Conservation (phyloP, 768 basidiomycete genomes). For the Mycena galericulata region DNA sequence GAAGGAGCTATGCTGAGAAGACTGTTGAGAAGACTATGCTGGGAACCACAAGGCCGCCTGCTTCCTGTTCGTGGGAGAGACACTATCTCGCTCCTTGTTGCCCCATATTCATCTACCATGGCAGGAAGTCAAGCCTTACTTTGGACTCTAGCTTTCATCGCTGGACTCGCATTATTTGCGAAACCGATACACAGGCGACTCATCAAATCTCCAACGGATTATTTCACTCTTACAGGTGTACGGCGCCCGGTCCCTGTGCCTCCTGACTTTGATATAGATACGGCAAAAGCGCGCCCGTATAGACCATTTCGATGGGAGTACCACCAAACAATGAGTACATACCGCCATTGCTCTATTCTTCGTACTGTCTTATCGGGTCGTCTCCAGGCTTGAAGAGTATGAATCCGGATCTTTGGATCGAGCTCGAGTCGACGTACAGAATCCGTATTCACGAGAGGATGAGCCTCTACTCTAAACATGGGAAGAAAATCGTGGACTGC, state of each 20-base stretch:
- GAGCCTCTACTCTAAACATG: slow-evolving; percentile 51
- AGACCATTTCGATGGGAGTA: slow-evolving; percentile 69
- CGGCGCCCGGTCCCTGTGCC: slow-evolving; percentile 54
- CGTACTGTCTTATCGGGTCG: background rate
- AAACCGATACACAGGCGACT: background rate
- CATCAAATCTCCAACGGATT: slow-evolving; percentile 40
- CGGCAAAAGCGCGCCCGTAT: slow-evolving; percentile 61
- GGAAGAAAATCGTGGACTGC: slow-evolving; percentile 55
- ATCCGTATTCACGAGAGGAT: slow-evolving; percentile 57
- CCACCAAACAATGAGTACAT: slow-evolving; percentile 68
- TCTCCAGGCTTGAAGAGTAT: slow-evolving; percentile 57
- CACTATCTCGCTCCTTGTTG: background rate
- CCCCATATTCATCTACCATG: background rate
- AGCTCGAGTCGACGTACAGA: slow-evolving; percentile 64
- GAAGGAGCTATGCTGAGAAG: too few species aligned
- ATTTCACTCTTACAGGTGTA: slow-evolving; percentile 57
- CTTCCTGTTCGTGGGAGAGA: too few species aligned
- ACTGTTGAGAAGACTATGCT: too few species aligned
- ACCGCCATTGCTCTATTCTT: slow-evolving; percentile 19
- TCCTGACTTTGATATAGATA: slow-evolving; percentile 55
- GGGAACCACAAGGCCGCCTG: too few species aligned
- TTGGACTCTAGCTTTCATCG: slow-evolving; percentile 1
- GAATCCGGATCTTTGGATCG: slow-evolving; percentile 69
- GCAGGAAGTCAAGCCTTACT: background rate
- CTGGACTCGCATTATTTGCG: background rate